Conservation (phyloP, 2,329 filamentous ascomycete genomes). For the Xylariaceae sp. region DNA sequence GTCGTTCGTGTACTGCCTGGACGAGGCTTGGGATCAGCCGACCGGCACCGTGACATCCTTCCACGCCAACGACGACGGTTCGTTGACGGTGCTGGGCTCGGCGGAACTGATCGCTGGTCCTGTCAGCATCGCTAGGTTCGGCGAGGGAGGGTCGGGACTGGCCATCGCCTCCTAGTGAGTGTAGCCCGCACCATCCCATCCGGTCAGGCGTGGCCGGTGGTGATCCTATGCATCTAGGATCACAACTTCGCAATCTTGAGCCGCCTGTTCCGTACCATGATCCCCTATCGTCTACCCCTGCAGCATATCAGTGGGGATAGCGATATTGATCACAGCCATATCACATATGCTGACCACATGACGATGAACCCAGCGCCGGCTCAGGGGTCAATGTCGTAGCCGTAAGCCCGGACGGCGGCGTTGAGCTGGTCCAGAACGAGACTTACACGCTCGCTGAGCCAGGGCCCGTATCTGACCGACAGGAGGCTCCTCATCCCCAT, state of each 20-base stretch:
- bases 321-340: not conserved
- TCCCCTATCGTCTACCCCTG: not conserved
- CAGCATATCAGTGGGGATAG: not conserved
- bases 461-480: conserved; percentile 42
- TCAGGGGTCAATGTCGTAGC: conserved; percentile 42
- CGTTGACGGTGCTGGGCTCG: conserved; percentile 40
- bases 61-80: conserved; percentile 43
- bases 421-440: conserved; percentile 38
- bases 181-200: too few species aligned
- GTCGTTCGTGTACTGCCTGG: conserved; percentile 53
- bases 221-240: not conserved
- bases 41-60: conserved; percentile 29
- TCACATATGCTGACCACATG: conserved; percentile 8
- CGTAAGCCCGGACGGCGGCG: conserved; percentile 30
- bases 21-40: conserved; percentile 45
- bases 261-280: too few species aligned
- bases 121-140: conserved; percentile 31
- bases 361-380: conserved; percentile 38
- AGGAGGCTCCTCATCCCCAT: conserved; percentile 60
- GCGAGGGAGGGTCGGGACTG: conserved; percentile 29
- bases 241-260: not conserved
- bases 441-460: conserved; percentile 39
- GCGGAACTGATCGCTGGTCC: conserved; percentile 28
- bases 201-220: conserved; percentile 2
- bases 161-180: conserved; percentile 34